A percentile compares a stretch with the other conserved stretches of the same genome.
phyloP scores from a whole-genome alignment of 2,329 filamentous ascomycete genomes.

The Penicillium sp. region DNA sequence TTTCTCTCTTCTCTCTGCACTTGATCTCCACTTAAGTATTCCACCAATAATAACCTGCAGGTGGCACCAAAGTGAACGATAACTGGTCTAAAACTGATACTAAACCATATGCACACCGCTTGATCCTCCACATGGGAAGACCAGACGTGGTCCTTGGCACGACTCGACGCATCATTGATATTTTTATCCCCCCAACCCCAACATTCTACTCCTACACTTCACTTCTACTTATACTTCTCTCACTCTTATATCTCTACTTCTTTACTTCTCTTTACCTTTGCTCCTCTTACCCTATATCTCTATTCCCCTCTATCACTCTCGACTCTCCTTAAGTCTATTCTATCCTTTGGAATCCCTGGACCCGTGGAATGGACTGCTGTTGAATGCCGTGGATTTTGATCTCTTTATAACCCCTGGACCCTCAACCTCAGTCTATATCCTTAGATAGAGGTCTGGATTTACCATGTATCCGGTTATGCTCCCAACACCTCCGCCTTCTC shows the following conservation, averaged over 20 bases:
- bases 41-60: too few species aligned
- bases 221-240: too few species aligned
- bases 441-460: slow-evolving; percentile 2
- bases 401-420: background rate
- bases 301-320: slow-evolving; percentile 7
- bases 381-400: background rate
- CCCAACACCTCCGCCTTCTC: slow-evolving; percentile 44
- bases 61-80: too few species aligned
- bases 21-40: too few species aligned
- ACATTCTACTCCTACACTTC: background rate
- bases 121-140: background rate
- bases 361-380: slow-evolving; percentile 4
- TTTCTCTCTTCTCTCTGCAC: too few species aligned
- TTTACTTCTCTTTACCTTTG: slow-evolving; percentile 4
- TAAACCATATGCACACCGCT: slow-evolving; percentile 15
- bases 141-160: background rate
- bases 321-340: slow-evolving; percentile 8
- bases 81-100: too few species aligned
- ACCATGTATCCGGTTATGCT: slow-evolving; percentile 44
- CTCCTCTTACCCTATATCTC: slow-evolving; percentile 19
- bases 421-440: background rate
- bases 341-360: slow-evolving; percentile 6
- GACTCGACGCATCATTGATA: slow-evolving; percentile 19
- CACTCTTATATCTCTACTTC: slow-evolving; percentile 6
- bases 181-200: slow-evolving; percentile 11